phyloP scores from a whole-genome alignment of 73 alveolate genomes.

The Effrenium voratum region DNA sequence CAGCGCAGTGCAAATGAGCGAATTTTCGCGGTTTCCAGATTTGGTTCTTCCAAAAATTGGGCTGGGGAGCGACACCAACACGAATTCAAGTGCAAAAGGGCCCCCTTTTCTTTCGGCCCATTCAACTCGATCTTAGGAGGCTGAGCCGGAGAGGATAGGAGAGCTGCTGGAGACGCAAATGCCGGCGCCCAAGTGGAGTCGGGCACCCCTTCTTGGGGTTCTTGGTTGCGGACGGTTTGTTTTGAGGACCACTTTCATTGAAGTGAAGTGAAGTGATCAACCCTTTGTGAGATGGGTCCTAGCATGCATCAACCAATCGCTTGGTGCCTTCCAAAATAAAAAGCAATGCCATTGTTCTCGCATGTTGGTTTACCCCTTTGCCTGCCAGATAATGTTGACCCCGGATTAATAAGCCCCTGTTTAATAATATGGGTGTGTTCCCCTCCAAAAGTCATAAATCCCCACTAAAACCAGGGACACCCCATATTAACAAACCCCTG shows the following conservation, averaged over 20 bases:
- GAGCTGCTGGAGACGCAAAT: conserved; percentile 37
- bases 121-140: conserved; percentile 36
- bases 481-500: no score
- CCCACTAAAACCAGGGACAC: no score
- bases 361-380: no score
- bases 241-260: background rate
- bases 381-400: no score
- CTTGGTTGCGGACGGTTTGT: background rate
- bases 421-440: no score
- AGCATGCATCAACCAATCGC: no score
- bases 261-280: background rate
- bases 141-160: conserved; percentile 36
- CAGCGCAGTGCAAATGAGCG: no score
- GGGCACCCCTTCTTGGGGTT: background rate
- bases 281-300: background rate
- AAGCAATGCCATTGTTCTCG: no score
- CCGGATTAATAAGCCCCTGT: no score
- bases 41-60: background rate
- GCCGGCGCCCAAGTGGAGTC: background rate
- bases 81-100: background rate
- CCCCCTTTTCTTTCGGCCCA: background rate
- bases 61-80: background rate
- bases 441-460: no score
- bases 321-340: no score
- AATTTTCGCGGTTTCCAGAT: background rate